Percentiles rank a stretch among this genome's conserved stretches.
Evolutionary conservation across 2,329 filamentous ascomycete species (phyloP).

Genomic region (Fusarium stilboides): DNA sequence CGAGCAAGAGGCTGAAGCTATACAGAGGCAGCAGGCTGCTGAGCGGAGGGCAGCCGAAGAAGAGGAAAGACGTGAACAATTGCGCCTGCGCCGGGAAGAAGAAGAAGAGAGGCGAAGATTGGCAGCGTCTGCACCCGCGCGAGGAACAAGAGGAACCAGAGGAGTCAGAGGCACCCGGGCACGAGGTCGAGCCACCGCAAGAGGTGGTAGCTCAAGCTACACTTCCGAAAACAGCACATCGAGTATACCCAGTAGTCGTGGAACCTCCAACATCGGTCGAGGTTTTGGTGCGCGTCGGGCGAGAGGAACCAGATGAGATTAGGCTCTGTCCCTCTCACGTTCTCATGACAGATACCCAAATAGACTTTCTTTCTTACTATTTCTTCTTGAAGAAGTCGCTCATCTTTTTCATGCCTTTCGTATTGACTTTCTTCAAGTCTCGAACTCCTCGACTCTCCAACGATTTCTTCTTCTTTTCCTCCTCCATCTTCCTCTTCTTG

Average conservation of each 20-base stretch:
- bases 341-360: constrained; percentile 52
- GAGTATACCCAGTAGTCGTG: constrained; percentile 52
- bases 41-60: constrained; percentile 85
- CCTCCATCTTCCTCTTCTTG: constrained; percentile 88
- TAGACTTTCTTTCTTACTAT: constrained; percentile 41
- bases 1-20: constrained; percentile 87
- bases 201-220: constrained; percentile 51
- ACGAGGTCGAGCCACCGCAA: constrained; percentile 50
- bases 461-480: constrained; percentile 88
- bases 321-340: constrained; percentile 18
- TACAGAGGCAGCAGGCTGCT: constrained; percentile 80
- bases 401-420: constrained; percentile 95
- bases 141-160: constrained; percentile 54
- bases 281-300: constrained; percentile 55
- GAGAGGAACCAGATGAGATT: constrained; percentile 51
- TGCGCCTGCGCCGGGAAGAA: constrained; percentile 74
- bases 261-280: constrained; percentile 55
- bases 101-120: constrained; percentile 63
- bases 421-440: constrained; percentile 91
- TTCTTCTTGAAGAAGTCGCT: constrained; percentile 92
- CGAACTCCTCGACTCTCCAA: constrained; percentile 81
- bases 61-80: constrained; percentile 81
- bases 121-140: constrained; percentile 48
- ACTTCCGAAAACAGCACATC: constrained; percentile 49
- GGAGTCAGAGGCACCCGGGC: constrained; percentile 54